These are phyloP conservation scores for Platanthera zijinensis DNA, from an alignment of 106 monocot species.

Conservation along the genomic window DNA sequence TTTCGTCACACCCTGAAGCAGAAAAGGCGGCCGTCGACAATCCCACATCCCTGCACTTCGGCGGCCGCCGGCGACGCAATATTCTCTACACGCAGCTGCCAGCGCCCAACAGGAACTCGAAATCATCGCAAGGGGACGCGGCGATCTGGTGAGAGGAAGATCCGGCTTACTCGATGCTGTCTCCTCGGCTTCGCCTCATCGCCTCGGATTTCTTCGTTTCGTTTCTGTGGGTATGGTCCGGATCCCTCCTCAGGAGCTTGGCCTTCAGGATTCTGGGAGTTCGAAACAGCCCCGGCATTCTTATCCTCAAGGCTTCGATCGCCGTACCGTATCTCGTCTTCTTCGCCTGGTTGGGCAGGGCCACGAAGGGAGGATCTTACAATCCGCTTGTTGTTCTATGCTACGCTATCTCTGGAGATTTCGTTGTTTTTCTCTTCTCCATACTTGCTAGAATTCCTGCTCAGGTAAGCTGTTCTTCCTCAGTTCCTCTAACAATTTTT, in stretches of 20 bases:
- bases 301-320: slow-evolving; percentile 18
- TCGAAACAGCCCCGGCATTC: slow-evolving; percentile 6
- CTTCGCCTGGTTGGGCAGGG: slow-evolving; percentile 25
- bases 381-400: slow-evolving; percentile 43
- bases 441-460: slow-evolving; percentile 35
- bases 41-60: background rate
- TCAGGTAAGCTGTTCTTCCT: slow-evolving; percentile 12
- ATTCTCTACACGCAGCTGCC: background rate
- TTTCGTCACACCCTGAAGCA: background rate
- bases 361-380: slow-evolving; percentile 27
- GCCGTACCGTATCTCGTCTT: slow-evolving; percentile 26
- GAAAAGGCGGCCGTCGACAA: background rate
- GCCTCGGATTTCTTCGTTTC: slow-evolving; percentile 37
- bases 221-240: slow-evolving; percentile 50
- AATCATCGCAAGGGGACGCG: background rate
- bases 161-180: background rate
- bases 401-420: slow-evolving; percentile 22
- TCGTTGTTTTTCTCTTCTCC: slow-evolving; percentile 22
- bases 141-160: background rate
- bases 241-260: slow-evolving; percentile 29
- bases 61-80: background rate
- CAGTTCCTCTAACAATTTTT: background rate
- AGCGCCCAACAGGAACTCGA: background rate
- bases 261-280: slow-evolving; percentile 24
- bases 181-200: slow-evolving; percentile 14